These are phyloP conservation scores for Achaetomiella virescens DNA, from an alignment of 495 filamentous ascomycete genomes.

Conservation along the genomic window DNA sequence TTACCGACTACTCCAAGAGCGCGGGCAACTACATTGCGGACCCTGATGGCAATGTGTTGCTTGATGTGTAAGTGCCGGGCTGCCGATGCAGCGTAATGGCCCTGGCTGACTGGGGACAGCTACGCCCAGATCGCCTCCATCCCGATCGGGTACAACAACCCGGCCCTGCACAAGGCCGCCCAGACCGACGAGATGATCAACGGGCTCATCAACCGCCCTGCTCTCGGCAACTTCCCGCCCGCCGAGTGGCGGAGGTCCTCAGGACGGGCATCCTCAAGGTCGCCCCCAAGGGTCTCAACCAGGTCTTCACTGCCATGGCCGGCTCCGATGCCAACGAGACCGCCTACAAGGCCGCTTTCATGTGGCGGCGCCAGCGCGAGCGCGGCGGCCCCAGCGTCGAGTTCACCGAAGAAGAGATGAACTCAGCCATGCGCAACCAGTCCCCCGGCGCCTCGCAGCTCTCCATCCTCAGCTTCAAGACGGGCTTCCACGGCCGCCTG, in stretches of 20 bases:
- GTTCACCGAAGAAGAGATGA: conserved; percentile 77
- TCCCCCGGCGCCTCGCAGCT: conserved; percentile 74
- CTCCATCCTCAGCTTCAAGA: conserved; percentile 89
- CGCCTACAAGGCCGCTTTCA: conserved; percentile 99
- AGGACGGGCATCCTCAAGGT: conserved; percentile 82
- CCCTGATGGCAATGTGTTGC: conserved; percentile 73
- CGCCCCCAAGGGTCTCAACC: conserved; percentile 84
- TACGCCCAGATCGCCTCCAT: conserved; percentile 97
- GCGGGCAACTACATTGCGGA: conserved; percentile 76
- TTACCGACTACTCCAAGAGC: conserved; percentile 75
- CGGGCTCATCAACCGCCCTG: conserved; percentile 87
- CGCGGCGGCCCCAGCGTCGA: conserved; percentile 77
- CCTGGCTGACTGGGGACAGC: conserved; percentile 34
- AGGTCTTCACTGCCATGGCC: conserved; percentile 95
- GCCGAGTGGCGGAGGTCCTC: conserved; percentile 79
- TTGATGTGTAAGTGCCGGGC: conserved; percentile 61
- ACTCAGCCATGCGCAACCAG: conserved; percentile 78
- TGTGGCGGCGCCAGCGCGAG: conserved; percentile 86
- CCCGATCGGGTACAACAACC: conserved; percentile 95
- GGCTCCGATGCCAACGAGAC: conserved; percentile 98
- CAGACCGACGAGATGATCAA: conserved; percentile 71
- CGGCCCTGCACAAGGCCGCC: conserved; percentile 63
- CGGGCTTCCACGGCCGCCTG: conserved; percentile 90
- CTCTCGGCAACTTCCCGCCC: conserved; percentile 92
- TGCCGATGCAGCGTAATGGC: no score